phyloP scores from a whole-genome alignment of 495 filamentous ascomycete genomes.

The Acidiella bohemica region DNA sequence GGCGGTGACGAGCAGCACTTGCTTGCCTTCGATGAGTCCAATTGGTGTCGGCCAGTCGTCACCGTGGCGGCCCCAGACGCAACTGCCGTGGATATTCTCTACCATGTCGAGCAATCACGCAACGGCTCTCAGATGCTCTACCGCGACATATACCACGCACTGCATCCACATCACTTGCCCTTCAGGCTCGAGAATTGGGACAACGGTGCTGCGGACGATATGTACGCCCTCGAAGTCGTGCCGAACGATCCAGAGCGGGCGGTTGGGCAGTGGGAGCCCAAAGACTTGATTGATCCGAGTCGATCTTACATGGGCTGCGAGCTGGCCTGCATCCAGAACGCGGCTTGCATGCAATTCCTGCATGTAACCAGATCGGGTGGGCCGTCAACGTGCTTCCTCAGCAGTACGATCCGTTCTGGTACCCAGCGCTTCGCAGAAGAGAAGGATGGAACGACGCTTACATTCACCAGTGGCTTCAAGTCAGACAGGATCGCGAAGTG shows the following conservation, averaged over 20 bases:
- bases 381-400: constrained; percentile 13
- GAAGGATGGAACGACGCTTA: neutral
- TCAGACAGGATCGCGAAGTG: constrained; percentile 12
- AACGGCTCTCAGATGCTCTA: constrained; percentile 5
- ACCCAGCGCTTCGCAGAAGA: neutral
- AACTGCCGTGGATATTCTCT: constrained; percentile 7
- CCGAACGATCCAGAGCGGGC: neutral
- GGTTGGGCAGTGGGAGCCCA: neutral
- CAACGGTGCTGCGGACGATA: constrained; percentile 6
- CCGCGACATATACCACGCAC: constrained; percentile 3
- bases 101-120: constrained; percentile 8
- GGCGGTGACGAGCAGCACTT: constrained; percentile 1
- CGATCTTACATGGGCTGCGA: constrained; percentile 5
- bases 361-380: too few relatives aligned
- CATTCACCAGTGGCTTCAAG: constrained; percentile 13
- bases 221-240: constrained; percentile 1
- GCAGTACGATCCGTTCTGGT: neutral
- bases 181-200: constrained; percentile 5
- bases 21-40: constrained; percentile 11
- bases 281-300: constrained; percentile 2
- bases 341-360: constrained; percentile 7
- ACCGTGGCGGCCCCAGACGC: constrained; percentile 9
- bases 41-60: constrained; percentile 20
- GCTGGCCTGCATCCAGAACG: constrained; percentile 6
- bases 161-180: neutral